Percentiles rank a stretch among this genome's conserved stretches.
phyloP scores from a whole-genome alignment of 495 filamentous ascomycete genomes.

The Stereocaulon alpinum region DNA sequence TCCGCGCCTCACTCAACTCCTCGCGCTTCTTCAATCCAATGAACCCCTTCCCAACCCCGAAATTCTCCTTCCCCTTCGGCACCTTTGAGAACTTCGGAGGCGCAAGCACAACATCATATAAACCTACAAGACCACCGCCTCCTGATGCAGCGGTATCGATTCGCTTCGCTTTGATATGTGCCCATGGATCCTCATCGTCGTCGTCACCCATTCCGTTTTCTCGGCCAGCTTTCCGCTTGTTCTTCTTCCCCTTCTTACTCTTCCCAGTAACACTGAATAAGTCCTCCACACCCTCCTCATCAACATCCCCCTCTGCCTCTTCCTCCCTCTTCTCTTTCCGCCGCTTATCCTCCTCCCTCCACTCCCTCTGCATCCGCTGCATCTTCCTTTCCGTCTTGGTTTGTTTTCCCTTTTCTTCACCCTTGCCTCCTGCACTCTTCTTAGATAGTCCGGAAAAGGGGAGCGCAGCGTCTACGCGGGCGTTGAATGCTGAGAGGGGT shows the following conservation, averaged over 20 bases:
- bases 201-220: constrained; percentile 33
- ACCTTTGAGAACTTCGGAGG: constrained; percentile 62
- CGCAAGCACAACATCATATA: constrained; percentile 72
- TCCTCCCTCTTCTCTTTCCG: constrained; percentile 46
- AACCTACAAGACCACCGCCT: constrained; percentile 30
- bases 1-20: constrained; percentile 65
- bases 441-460: constrained; percentile 57
- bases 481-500: constrained; percentile 66
- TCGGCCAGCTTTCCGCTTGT: constrained; percentile 19
- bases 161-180: constrained; percentile 48
- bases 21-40: constrained; percentile 76
- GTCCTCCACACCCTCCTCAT: constrained; percentile 49
- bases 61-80: constrained; percentile 60
- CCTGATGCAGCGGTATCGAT: constrained; percentile 17
- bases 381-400: constrained; percentile 78
- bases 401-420: constrained; percentile 43
- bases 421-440: constrained; percentile 29
- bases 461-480: constrained; percentile 76
- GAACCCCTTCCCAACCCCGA: constrained; percentile 52
- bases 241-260: constrained; percentile 30
- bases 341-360: constrained; percentile 59
- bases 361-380: constrained; percentile 67
- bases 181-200: constrained; percentile 73
- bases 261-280: constrained; percentile 38
- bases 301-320: constrained; percentile 54